Conservation (phyloP, 2,329 filamentous ascomycete species). For the Pestalotiopsis fici region DNA sequence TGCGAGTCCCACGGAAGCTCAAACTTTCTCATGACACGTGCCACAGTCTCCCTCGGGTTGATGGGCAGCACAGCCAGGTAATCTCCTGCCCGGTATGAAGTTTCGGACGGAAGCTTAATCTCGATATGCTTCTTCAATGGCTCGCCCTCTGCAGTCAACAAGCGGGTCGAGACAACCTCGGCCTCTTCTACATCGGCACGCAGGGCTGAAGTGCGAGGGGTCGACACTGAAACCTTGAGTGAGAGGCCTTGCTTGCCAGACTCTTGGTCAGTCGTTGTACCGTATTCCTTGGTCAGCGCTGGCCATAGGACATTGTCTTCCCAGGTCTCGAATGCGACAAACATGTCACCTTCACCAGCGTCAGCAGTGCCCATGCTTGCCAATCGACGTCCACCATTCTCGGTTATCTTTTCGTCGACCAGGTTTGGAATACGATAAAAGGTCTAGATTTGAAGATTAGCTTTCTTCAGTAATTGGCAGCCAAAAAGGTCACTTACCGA, state of each 20-base stretch:
- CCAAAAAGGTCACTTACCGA: constrained; percentile 58
- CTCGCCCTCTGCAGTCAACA: constrained; percentile 42
- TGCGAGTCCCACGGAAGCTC: constrained; percentile 59
- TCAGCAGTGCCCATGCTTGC: constrained; percentile 58
- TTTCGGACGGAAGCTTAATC: constrained; percentile 53
- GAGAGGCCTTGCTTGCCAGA: constrained; percentile 40
- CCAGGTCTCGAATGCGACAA: constrained; percentile 69
- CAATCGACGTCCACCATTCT: constrained; percentile 47
- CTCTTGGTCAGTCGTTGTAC: constrained; percentile 31
- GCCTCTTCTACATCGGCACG: constrained; percentile 48
- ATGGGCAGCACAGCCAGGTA: constrained; percentile 62
- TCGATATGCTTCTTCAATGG: constrained; percentile 49
- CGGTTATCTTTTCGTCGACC: constrained; percentile 55
- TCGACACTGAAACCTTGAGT: constrained; percentile 13
- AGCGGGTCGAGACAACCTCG: constrained; percentile 41
- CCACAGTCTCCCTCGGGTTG: constrained; percentile 55
- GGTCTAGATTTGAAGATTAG: not conserved
- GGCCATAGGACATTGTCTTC: constrained; percentile 58
- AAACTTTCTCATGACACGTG: constrained; percentile 56
- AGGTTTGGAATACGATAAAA: constrained; percentile 57
- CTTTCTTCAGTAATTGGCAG: constrained; percentile 41
- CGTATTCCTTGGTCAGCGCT: constrained; percentile 39
- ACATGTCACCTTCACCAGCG: constrained; percentile 64
- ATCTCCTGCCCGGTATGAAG: constrained; percentile 60
- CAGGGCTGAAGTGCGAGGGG: constrained; percentile 41